Base-by-base conservation (phyloP, 2,329 filamentous ascomycete genomes). In the Botrytis sinoallii region DNA sequence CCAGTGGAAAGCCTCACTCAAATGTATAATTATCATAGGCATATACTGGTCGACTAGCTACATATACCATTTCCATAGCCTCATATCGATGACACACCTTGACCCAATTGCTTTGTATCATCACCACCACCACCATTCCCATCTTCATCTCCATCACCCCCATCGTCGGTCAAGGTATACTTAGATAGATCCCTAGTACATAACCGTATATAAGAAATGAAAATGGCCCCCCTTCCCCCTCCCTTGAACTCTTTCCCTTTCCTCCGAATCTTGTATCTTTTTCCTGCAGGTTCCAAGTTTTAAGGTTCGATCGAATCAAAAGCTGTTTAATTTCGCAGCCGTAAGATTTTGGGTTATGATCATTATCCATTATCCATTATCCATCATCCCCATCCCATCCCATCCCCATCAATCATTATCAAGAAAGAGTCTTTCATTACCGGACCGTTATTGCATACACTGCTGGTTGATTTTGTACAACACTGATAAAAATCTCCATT, bases 241-340 rank as follows among this genome's bases (percentile, higher is more conserved):
- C 25, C 59, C n/a, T 9, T 42, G 40, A 42, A 14, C 12, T 3
- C 40, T 16, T 32, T 48, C 44, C 57, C 57, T 35, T 16, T 16
- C 20, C 57, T 1, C 57, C 57, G 20, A 40, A 61, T 25, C 60
- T 40, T 16, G 42, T 16, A 25, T 38, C 60, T 42, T 40, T 63
- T 29, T 63, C 25, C 59, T 61, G 32, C 59, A 61, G 61, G 38
- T 64, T 64, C 61, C 61, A 65, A 44, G 61, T 12, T 65, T 65
- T 32, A 65, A 65, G 38, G 40, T 65, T 65, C n/a, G 20, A 42
- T 64, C 61, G 61, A 64, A 64, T 64, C 61, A 64, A 64, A n/a
- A 44, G 60, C 35, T n/a, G 12, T 38, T 63, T 44, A 64, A 64
- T 64, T 29, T 44, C 6, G 44, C 38, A 44, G 38, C 42, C n/a